A percentile compares a stretch with the other conserved stretches of the same genome.
phyloP scores from a whole-genome alignment of 768 basidiomycete genomes.

The Collybia mongolica region DNA sequence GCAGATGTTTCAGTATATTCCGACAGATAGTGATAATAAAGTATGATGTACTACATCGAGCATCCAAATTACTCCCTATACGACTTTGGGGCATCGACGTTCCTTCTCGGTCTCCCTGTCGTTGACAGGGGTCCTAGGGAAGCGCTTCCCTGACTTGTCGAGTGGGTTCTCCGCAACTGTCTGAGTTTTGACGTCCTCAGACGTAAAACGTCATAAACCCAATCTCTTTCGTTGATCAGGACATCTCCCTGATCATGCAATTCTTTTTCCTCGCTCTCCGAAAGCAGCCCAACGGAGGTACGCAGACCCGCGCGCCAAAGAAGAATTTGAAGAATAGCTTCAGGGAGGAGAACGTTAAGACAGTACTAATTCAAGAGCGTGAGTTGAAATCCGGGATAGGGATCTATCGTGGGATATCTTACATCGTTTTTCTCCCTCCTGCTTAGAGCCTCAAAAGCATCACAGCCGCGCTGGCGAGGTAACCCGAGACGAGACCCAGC shows the following conservation, averaged over 20 bases:
- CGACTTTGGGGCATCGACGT: conserved; percentile 17
- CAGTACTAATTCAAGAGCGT: conserved; percentile 59
- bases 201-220: conserved; percentile 64
- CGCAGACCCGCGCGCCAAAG: conserved; percentile 70
- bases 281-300: conserved; percentile 44
- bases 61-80: conserved; percentile 22
- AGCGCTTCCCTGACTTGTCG: conserved; percentile 1
- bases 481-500: neutral
- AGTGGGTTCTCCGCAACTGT: conserved; percentile 16
- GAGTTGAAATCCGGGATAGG: neutral
- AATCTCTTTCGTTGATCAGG: conserved; percentile 56
- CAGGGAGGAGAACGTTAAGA: conserved; percentile 67
- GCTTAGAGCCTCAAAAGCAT: conserved; percentile 42
- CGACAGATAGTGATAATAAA: neutral
- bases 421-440: conserved; percentile 53
- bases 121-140: neutral
- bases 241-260: conserved; percentile 49
- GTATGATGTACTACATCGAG: neutral
- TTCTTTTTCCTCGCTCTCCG: conserved; percentile 50
- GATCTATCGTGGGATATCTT: conserved; percentile 15
- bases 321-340: conserved; percentile 70
- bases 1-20: too few species aligned
- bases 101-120: conserved; percentile 24
- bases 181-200: conserved; percentile 33
- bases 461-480: conserved; percentile 33